phyloP scores from a whole-genome alignment of 2,329 filamentous ascomycete genomes.

The Sphaerulina musiva region DNA sequence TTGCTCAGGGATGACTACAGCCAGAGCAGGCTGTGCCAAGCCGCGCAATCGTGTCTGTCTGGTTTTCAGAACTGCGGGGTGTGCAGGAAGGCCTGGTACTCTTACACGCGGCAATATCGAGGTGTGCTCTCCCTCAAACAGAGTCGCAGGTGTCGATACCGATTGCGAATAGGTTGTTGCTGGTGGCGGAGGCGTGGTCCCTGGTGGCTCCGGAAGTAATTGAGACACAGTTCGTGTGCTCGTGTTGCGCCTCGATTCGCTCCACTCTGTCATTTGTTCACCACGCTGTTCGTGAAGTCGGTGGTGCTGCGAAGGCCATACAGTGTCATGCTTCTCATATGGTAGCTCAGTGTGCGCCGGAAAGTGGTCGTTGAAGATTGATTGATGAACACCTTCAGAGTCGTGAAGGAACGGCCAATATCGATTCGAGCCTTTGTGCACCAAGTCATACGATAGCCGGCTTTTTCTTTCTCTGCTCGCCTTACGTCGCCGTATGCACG shows the following conservation, averaged over 20 bases:
- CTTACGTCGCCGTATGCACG: slow-evolving; percentile 22
- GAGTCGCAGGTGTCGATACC: slow-evolving; percentile 25
- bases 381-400: neutral
- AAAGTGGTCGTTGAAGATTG: neutral
- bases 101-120: slow-evolving; percentile 13
- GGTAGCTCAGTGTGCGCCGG: slow-evolving; percentile 5
- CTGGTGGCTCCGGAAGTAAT: slow-evolving; percentile 31
- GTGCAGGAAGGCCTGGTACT: slow-evolving; percentile 16
- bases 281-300: slow-evolving; percentile 12
- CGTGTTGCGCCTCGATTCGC: slow-evolving; percentile 21
- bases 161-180: slow-evolving; percentile 19
- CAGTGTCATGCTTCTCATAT: slow-evolving; percentile 17
- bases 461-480: slow-evolving; percentile 8
- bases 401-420: slow-evolving; percentile 23
- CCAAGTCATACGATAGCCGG: slow-evolving; percentile 31
- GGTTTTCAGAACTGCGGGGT: slow-evolving; percentile 12
- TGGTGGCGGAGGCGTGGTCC: slow-evolving; percentile 13
- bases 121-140: slow-evolving; percentile 32
- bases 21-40: slow-evolving; percentile 7
- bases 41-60: neutral
- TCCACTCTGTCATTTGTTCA: slow-evolving; percentile 13
- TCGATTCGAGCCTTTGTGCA: slow-evolving; percentile 25
- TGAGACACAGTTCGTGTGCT: slow-evolving; percentile 28
- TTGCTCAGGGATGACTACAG: slow-evolving; percentile 11
- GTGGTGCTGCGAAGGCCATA: slow-evolving; percentile 13